A percentile compares a stretch with the other conserved stretches of the same genome.
Evolutionary conservation across 805 yeast species (phyloP).

Genomic region (Saccharomyces mikatae): DNA sequence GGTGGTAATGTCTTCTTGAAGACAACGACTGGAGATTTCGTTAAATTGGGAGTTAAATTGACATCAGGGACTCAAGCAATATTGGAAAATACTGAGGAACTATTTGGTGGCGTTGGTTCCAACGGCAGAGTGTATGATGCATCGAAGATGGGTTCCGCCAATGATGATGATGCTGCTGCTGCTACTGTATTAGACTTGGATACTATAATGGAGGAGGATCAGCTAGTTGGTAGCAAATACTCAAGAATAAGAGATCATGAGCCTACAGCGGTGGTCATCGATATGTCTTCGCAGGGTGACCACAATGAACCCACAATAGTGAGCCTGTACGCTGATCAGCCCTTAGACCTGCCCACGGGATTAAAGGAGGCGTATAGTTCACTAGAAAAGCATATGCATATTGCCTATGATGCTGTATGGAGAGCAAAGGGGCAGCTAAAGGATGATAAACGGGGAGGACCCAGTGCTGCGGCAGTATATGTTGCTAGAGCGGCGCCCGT

Average conservation of each 20-base stretch:
- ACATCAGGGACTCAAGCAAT: conserved; percentile 84
- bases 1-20: conserved; percentile 69
- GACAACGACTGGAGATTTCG: conserved; percentile 70
- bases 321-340: conserved; percentile 81
- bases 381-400: conserved; percentile 54
- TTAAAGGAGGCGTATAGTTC: conserved; percentile 65
- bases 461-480: conserved; percentile 59
- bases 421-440: conserved; percentile 55
- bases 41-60: conserved; percentile 73
- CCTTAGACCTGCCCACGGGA: conserved; percentile 63
- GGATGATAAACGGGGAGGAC: conserved; percentile 30
- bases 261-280: conserved; percentile 24
- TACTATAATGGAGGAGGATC: conserved; percentile 28
- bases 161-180: conserved; percentile 2
- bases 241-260: conserved; percentile 26
- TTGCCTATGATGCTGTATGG: conserved; percentile 57
- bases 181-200: conserved; percentile 15
- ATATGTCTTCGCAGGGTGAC: conserved; percentile 12
- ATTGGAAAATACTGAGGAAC: conserved; percentile 71
- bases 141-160: conserved; percentile 1
- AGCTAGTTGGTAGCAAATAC: conserved; percentile 29
- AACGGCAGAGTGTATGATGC: conserved; percentile 33
- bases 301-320: conserved; percentile 32
- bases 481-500: conserved; percentile 74
- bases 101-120: conserved; percentile 67